Percentiles rank a stretch among this genome's conserved stretches.
phyloP scores from a whole-genome alignment of 257 asterid species.

The Solanum pennellii region DNA sequence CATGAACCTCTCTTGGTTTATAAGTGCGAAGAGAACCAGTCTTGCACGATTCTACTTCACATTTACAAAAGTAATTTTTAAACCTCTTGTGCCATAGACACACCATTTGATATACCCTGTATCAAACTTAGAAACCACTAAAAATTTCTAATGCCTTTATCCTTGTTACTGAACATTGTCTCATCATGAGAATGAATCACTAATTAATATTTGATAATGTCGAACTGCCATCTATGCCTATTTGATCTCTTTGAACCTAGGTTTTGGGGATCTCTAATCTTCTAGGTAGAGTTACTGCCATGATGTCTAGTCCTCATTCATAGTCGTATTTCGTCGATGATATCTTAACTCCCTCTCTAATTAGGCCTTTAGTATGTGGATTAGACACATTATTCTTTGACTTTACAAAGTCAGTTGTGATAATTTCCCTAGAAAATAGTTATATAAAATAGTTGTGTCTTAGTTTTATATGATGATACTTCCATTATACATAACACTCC shows the following conservation, averaged over 20 bases:
- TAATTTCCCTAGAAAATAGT: not conserved
- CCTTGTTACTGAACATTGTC: not conserved
- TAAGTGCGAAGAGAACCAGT: not conserved
- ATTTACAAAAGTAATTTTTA: too few relatives aligned
- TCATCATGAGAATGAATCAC: not conserved
- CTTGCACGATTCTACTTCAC: not conserved
- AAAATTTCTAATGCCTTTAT: too few relatives aligned
- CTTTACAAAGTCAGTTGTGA: not conserved
- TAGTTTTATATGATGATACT: not conserved
- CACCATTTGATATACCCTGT: not conserved
- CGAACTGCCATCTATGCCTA: not conserved
- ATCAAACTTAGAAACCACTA: too few relatives aligned
- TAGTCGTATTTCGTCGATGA: too few relatives aligned
- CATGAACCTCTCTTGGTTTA: not conserved
- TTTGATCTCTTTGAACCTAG: not conserved
- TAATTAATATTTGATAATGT: too few relatives aligned
- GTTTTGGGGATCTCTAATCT: not conserved
- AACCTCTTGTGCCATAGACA: too few relatives aligned
- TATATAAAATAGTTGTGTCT: not conserved
- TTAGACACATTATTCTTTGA: not conserved
- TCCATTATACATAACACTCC: not conserved
- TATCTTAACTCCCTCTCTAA: not conserved
- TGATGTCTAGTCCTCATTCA: not conserved
- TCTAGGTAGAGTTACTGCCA: not conserved
- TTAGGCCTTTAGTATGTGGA: not conserved